Evolutionary conservation across 2,329 filamentous ascomycete species (phyloP).

Genomic region (Trichoderma breve): DNA sequence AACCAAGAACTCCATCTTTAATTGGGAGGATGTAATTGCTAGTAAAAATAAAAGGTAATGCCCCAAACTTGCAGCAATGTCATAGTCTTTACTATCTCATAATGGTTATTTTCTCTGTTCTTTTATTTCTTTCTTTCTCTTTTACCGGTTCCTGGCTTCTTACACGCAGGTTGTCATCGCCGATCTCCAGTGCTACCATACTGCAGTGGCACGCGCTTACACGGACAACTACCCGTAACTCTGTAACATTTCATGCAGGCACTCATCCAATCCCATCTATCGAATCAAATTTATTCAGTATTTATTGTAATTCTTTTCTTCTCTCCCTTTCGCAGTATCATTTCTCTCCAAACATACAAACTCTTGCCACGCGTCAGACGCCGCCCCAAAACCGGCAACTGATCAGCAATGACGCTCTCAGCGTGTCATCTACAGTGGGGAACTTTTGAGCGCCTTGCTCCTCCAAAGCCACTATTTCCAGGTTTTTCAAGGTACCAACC

Average conservation of each 20-base stretch:
- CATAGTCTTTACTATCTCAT: not conserved
- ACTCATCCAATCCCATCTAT: not conserved
- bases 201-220: not conserved
- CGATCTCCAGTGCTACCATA: not conserved
- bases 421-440: conserved; percentile 8
- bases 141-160: not conserved
- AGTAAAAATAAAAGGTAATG: too few species aligned
- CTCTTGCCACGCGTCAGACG: conserved; percentile 3
- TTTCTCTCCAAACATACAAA: not conserved
- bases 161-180: not conserved
- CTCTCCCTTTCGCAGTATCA: not conserved
- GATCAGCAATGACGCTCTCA: conserved; percentile 11
- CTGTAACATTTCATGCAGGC: not conserved
- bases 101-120: not conserved
- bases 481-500: not conserved
- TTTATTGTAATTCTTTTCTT: not conserved
- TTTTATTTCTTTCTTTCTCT: not conserved
- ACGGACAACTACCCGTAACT: not conserved
- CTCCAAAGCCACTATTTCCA: not conserved
- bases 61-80: accelerated
- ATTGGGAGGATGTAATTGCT: too few species aligned
- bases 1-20: not conserved
- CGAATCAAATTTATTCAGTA: not conserved
- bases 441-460: not conserved
- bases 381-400: not conserved